Evolutionary conservation across 108 stramenopile species (phyloP).

Genomic region (Skeletonema grethae): DNA sequence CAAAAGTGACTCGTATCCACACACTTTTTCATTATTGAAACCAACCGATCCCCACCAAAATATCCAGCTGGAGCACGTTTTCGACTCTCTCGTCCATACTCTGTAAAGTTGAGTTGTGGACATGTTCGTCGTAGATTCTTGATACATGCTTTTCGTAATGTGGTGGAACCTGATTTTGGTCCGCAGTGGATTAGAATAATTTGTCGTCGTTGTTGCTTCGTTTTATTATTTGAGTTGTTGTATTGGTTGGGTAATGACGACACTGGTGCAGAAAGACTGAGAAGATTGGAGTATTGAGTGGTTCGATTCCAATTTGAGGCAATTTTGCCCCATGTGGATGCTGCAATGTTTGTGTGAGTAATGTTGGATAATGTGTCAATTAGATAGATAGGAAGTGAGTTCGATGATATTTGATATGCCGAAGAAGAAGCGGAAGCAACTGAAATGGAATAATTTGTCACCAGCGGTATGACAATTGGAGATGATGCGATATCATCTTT

Average conservation of each 20-base stretch:
- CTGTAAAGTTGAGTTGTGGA: neutral
- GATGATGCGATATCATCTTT: neutral
- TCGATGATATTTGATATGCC: neutral
- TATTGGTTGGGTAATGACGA: constrained; percentile 12
- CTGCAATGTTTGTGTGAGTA: neutral
- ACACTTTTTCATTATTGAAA: constrained; percentile 19
- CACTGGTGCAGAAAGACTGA: neutral
- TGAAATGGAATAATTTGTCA: neutral
- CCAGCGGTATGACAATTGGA: neutral
- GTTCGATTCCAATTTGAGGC: constrained; percentile 28
- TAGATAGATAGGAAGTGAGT: constrained; percentile 25
- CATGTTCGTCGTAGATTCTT: constrained; percentile 16
- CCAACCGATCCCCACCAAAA: constrained; percentile 8
- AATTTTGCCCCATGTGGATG: constrained; percentile 15
- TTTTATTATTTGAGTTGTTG: neutral
- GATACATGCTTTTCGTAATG: constrained; percentile 21
- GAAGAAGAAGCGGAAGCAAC: neutral
- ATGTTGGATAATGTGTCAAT: constrained; percentile 11
- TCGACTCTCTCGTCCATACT: neutral
- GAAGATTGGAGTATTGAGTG: constrained; percentile 19
- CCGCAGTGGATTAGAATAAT: constrained; percentile 41
- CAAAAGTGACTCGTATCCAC: constrained; percentile 32
- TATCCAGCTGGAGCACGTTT: constrained; percentile 11
- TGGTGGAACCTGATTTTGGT: constrained; percentile 33
- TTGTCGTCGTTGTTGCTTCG: neutral